Conservation (phyloP, 2,329 filamentous ascomycete genomes). For the Plenodomus biglobosus region DNA sequence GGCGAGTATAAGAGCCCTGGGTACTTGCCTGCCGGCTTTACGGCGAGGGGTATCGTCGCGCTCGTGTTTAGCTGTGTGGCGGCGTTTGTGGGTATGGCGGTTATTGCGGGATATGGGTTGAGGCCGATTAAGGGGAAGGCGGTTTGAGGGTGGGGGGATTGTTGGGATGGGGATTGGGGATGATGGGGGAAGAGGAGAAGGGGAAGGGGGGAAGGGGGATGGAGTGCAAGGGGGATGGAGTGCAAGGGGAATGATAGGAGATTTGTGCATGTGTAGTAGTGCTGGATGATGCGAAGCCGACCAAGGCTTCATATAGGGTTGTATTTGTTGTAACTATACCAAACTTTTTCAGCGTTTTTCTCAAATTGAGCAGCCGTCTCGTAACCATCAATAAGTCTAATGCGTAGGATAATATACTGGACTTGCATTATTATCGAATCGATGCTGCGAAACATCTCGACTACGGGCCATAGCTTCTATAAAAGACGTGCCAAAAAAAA, state of each 20-base stretch:
- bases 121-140: slow-evolving; percentile 25
- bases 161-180: background rate
- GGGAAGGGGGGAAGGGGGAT: too few relatives aligned
- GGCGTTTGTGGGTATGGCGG: slow-evolving; percentile 67
- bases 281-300: too few relatives aligned
- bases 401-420: too few relatives aligned
- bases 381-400: too few relatives aligned
- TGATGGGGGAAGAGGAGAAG: background rate
- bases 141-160: background rate
- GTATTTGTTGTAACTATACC: too few relatives aligned
- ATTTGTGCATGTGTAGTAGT: too few relatives aligned
- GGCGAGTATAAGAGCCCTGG: slow-evolving; percentile 57
- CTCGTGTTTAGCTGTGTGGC: slow-evolving; percentile 70
- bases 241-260: too few relatives aligned
- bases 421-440: too few relatives aligned
- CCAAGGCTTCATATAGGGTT: too few relatives aligned
- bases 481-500: background rate
- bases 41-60: slow-evolving; percentile 69
- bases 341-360: too few relatives aligned
- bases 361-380: too few relatives aligned
- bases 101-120: slow-evolving; percentile 68
- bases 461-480: background rate
- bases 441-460: background rate
- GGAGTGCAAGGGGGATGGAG: too few relatives aligned
- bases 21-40: slow-evolving; percentile 69